Conservation (phyloP, 805 yeast species). For the Brettanomyces nanus region DNA sequence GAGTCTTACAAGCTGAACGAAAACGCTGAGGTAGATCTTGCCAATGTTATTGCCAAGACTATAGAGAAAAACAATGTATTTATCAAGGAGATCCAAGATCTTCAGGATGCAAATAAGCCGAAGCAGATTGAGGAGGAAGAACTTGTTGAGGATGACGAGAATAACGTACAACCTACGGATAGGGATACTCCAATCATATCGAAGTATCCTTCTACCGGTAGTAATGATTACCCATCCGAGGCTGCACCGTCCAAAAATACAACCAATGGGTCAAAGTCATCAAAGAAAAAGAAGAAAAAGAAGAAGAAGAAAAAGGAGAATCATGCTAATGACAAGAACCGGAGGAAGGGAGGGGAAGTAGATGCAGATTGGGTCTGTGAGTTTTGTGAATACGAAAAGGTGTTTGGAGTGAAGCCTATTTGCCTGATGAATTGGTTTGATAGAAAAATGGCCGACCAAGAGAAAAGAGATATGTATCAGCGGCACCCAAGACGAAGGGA, state of each 20-base stretch:
- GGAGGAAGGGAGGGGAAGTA: slow-evolving; percentile 9
- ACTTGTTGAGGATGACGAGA: neutral
- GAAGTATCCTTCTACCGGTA: neutral
- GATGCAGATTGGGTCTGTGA: slow-evolving; percentile 28
- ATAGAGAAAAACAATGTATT: slow-evolving; percentile 9
- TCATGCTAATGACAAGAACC: neutral
- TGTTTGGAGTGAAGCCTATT: slow-evolving; percentile 38
- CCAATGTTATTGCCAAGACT: slow-evolving; percentile 13
- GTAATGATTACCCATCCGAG: neutral
- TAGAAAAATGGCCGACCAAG: slow-evolving; percentile 24
- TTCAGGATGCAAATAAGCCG: neutral
- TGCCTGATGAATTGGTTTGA: slow-evolving; percentile 39
- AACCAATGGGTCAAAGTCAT: neutral
- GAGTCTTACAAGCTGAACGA: slow-evolving; percentile 17
- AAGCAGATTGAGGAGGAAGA: neutral
- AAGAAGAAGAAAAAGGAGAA: slow-evolving; percentile 7
- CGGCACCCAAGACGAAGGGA: too few relatives aligned
- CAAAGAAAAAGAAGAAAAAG: slow-evolving; percentile 13
- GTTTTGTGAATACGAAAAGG: slow-evolving; percentile 41
- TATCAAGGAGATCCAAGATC: slow-evolving; percentile 1
- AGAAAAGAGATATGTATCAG: slow-evolving; percentile 21
- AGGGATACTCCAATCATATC: neutral
- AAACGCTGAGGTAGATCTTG: slow-evolving; percentile 13
- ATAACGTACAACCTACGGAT: neutral
- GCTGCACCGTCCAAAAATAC: neutral